Percentiles rank a stretch among this genome's conserved stretches.
phyloP scores from a whole-genome alignment of 2,329 filamentous ascomycete species.

The Paraphoma sp. region DNA sequence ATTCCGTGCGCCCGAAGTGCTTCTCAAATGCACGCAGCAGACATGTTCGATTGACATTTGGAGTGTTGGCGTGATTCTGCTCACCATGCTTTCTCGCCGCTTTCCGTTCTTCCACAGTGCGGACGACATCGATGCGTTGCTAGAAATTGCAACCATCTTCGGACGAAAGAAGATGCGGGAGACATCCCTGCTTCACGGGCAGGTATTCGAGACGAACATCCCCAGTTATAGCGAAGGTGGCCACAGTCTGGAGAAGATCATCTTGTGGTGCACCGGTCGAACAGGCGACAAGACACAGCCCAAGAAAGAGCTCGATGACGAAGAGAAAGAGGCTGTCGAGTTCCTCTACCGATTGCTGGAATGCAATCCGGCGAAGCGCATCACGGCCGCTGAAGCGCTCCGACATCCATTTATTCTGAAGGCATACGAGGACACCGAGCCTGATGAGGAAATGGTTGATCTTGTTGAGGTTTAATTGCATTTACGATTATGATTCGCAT shows the following conservation, averaged over 20 bases:
- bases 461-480: slow-evolving; percentile 28
- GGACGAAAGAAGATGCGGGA: slow-evolving; percentile 83
- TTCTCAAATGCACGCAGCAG: slow-evolving; percentile 96
- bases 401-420: slow-evolving; percentile 70
- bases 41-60: slow-evolving; percentile 93
- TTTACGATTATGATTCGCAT: slow-evolving; percentile 14
- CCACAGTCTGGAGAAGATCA: slow-evolving; percentile 89
- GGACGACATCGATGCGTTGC: slow-evolving; percentile 97
- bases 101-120: slow-evolving; percentile 99
- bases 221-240: slow-evolving; percentile 87
- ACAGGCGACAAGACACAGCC: slow-evolving; percentile 60
- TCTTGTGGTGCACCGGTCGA: slow-evolving; percentile 90
- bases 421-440: slow-evolving; percentile 35
- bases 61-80: slow-evolving; percentile 94
- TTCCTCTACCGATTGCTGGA: slow-evolving; percentile 79
- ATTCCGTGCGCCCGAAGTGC: slow-evolving; percentile 93
- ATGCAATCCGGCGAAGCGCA: slow-evolving; percentile 74
- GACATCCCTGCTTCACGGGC: slow-evolving; percentile 83
- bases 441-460: slow-evolving; percentile 44
- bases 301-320: slow-evolving; percentile 63
- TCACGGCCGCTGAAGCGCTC: slow-evolving; percentile 77
- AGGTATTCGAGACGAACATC: slow-evolving; percentile 90
- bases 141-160: slow-evolving; percentile 96
- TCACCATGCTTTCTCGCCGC: slow-evolving; percentile 89
- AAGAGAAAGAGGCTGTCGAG: slow-evolving; percentile 75